These are phyloP conservation scores for Trypanosoma platydactyli DNA, from an alignment of 208 protist genomes.

Conservation along the genomic window DNA sequence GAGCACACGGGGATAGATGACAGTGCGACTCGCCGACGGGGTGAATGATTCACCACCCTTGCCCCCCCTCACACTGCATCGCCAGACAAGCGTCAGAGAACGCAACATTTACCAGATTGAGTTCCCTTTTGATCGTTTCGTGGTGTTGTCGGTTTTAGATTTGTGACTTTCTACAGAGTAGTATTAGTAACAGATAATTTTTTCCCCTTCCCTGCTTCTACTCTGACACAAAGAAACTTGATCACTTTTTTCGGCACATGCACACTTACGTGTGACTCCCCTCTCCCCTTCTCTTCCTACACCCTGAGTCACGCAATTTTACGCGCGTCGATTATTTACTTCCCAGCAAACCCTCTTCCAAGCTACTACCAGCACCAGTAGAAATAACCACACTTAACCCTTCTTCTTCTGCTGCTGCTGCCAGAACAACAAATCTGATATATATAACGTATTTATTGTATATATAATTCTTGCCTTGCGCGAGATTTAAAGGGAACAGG, in stretches of 20 bases:
- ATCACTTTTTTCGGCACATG: background rate
- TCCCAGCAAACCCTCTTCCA: too few relatives aligned
- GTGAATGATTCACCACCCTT: constrained; percentile 46
- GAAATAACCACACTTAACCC: background rate
- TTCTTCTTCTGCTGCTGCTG: too few relatives aligned
- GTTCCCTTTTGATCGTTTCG: too few relatives aligned
- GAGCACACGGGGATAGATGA: constrained; percentile 44
- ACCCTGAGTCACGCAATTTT: background rate
- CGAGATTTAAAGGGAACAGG: background rate
- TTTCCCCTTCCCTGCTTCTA: background rate
- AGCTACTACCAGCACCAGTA: background rate
- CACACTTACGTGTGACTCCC: background rate
- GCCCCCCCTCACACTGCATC: constrained; percentile 22
- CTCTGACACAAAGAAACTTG: background rate
- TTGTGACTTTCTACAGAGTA: too few relatives aligned
- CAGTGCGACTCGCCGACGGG: constrained; percentile 45
- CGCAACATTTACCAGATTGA: constrained; percentile 6
- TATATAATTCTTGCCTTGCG: background rate
- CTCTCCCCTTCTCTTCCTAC: too few relatives aligned
- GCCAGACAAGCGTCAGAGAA: constrained; percentile 1
- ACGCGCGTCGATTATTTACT: too few relatives aligned
- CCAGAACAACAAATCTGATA: background rate
- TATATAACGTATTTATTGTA: constrained; percentile 24
- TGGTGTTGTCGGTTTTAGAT: too few relatives aligned
- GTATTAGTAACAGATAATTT: too few relatives aligned